Conservation (phyloP, 192 early-diverging fungal genomes). For the Umbelopsis vinacea region DNA sequence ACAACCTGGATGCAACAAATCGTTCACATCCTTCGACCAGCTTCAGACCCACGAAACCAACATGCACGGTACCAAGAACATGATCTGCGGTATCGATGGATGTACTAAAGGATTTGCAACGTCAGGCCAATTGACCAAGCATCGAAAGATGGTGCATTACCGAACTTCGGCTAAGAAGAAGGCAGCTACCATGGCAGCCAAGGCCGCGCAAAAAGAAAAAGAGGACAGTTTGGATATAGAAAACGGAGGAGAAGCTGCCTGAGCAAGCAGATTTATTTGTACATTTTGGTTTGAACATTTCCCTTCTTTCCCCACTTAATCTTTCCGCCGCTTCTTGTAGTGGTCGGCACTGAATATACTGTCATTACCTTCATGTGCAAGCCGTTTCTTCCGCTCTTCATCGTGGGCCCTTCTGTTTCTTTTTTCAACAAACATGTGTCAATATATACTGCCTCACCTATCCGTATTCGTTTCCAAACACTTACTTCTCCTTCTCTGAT, state of each 20-base stretch:
- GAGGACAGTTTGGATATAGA: slow-evolving; percentile 15
- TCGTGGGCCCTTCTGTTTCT: slow-evolving; percentile 34
- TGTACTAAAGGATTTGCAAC: slow-evolving; percentile 45
- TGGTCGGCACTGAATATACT: slow-evolving; percentile 4
- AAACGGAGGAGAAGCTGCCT: slow-evolving; percentile 9
- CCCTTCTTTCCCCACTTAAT: neutral
- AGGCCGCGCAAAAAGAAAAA: slow-evolving; percentile 17
- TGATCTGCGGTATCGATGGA: slow-evolving; percentile 43
- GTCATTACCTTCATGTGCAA: slow-evolving; percentile 25
- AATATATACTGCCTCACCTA: neutral
- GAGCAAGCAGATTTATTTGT: slow-evolving; percentile 9
- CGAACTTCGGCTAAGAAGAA: slow-evolving; percentile 37
- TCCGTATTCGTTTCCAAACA: neutral
- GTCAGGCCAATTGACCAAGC: slow-evolving; percentile 43
- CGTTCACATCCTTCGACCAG: slow-evolving; percentile 40
- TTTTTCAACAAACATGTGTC: neutral
- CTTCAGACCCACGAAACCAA: slow-evolving; percentile 43
- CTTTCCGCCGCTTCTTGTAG: slow-evolving; percentile 11
- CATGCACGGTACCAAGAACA: slow-evolving; percentile 46
- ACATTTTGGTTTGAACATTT: neutral
- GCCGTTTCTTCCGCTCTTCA: slow-evolving; percentile 36
- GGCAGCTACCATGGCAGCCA: slow-evolving; percentile 27
- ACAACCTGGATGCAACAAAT: slow-evolving; percentile 41
- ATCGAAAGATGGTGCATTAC: slow-evolving; percentile 48
- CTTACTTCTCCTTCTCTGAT: slow-evolving; percentile 43